phyloP scores from a whole-genome alignment of 2,329 filamentous ascomycete genomes.

The Penicillium sp. region DNA sequence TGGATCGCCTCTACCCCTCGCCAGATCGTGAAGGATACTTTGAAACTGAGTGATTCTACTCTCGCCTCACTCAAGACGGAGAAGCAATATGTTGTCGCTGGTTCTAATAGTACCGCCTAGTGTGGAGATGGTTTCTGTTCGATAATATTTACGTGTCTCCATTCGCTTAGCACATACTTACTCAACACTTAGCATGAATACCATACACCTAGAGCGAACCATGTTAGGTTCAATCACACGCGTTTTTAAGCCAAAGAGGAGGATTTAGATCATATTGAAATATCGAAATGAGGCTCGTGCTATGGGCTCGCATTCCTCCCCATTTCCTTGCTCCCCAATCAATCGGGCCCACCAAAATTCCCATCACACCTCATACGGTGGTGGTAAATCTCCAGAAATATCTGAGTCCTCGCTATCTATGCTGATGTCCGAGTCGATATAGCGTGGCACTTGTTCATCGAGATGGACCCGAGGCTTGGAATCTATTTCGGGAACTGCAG shows the following conservation, averaged over 20 bases:
- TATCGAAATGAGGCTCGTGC: neutral
- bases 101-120: conserved; percentile 7
- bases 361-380: conserved; percentile 4
- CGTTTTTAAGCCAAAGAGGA: neutral
- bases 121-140: neutral
- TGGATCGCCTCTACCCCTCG: conserved; percentile 53
- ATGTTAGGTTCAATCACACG: neutral
- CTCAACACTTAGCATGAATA: neutral
- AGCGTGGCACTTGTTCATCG: neutral
- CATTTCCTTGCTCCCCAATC: neutral
- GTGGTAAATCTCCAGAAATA: conserved; percentile 1
- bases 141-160: neutral
- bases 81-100: conserved; percentile 47
- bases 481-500: neutral
- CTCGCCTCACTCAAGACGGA: conserved; percentile 44
- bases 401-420: conserved; percentile 1
- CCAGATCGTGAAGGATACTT: conserved; percentile 59
- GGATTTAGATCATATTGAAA: neutral
- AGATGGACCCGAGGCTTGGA: neutral
- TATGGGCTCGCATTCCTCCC: neutral
- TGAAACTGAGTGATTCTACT: conserved; percentile 45
- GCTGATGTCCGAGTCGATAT: neutral
- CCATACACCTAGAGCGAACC: neutral
- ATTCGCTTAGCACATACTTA: neutral
- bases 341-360: too few relatives aligned